Conservation (phyloP, 176 grass and related monocot species). For the Puya raimondii region DNA sequence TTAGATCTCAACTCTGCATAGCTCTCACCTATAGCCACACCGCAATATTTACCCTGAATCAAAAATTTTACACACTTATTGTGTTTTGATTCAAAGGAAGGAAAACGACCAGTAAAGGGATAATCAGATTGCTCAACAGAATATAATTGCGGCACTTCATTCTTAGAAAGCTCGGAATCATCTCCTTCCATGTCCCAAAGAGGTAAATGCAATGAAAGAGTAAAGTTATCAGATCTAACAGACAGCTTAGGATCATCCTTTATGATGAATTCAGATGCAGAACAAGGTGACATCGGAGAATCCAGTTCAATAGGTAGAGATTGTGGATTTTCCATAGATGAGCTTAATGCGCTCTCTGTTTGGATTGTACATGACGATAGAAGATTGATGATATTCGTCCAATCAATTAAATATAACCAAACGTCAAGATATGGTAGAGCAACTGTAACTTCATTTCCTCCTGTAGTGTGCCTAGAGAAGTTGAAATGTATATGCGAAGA, state of each 20-base stretch:
- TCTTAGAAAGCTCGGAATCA: conserved; percentile 22
- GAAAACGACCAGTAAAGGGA: conserved; percentile 23
- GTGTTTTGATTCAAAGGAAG: conserved; percentile 28
- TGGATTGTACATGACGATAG: conserved; percentile 38
- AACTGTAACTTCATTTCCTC: conserved; percentile 43
- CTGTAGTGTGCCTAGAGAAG: conserved; percentile 32
- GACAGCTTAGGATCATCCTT: conserved; percentile 42
- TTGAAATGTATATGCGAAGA: conserved; percentile 50
- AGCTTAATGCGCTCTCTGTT: conserved; percentile 17
- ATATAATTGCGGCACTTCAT: conserved; percentile 19
- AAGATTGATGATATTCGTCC: conserved; percentile 57
- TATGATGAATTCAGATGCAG: conserved; percentile 36
- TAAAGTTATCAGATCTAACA: conserved; percentile 63
- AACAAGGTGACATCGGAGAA: conserved; percentile 18
- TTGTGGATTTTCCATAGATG: conserved; percentile 14
- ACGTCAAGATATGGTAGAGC: conserved; percentile 52
- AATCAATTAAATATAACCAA: conserved; percentile 80
- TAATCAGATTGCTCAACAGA: conserved; percentile 3
- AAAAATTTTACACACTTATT: conserved; percentile 55
- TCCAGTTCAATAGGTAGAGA: conserved; percentile 25
- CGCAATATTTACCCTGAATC: conserved; percentile 72
- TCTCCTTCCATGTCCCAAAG: conserved; percentile 46
- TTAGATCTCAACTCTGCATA: conserved; percentile 50
- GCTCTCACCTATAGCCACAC: conserved; percentile 40
- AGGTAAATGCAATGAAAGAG: conserved; percentile 64